Base-by-base conservation (phyloP, 1,139 yeast species). In the Hyphopichia burtonii region DNA sequence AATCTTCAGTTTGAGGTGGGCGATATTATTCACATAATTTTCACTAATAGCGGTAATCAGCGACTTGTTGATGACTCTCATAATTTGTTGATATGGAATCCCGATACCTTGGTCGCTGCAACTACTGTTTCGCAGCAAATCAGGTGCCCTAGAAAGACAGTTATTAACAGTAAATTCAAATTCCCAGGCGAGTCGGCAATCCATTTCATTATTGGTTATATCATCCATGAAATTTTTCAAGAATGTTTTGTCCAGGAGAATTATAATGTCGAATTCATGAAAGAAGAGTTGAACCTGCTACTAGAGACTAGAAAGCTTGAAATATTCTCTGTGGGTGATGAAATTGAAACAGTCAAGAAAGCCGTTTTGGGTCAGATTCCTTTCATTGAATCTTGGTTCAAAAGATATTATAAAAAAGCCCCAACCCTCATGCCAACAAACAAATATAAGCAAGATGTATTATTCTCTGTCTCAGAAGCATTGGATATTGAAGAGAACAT, bases 401-500 rank as follows among this genome's bases (percentile, higher is more conserved):
- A 65, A 5, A 68, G 61, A 9, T 83, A 75, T 52, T 60, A 73
- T 46, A 55, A 67, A 52, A 48, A 55, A 19, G 51, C 58, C 1
- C 52, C 58, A 22, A 56, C 61, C 0, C 36, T 49, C 10, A 66
- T 77, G 7, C 69, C 73, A 2, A 74, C 79, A 0, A 63, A 70
- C 11, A 58, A 63, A 32, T 63, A 66, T 36, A 63, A 66, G 16
- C 60, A 58, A 11, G 49, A 49, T 8, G 63, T 77, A 1, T 60
- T 63, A 31, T 72, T 82, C 52, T 68, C 85, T 0, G 82, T 85
- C 1, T 72, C 78, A 12, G 81, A 84, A 42, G 78, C 89, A 4
- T 66, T 89, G 33, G 96, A 88, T 56, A 79, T 88, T 16, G 99
- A 93, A 59, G 98, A 93, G 55, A 87, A 84, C 52, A 82, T 93